Conservation (phyloP, 768 basidiomycete species). For the Albatrellus ellisii region DNA sequence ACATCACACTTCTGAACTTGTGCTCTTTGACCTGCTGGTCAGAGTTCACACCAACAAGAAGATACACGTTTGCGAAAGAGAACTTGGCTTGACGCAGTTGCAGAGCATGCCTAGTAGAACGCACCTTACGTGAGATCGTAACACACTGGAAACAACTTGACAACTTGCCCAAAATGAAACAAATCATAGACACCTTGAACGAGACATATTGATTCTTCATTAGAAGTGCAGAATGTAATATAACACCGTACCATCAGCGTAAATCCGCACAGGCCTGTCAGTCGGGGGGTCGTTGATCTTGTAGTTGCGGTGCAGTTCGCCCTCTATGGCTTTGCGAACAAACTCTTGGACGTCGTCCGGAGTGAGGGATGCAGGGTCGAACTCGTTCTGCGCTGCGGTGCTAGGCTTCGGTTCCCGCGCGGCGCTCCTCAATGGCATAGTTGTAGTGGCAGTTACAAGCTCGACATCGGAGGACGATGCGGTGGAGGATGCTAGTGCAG, state of each 20-base stretch:
- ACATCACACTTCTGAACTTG: constrained; percentile 82
- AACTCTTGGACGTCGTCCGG: constrained; percentile 71
- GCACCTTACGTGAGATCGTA: constrained; percentile 2
- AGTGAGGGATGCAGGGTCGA: constrained; percentile 56
- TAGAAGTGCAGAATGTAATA: constrained; percentile 1
- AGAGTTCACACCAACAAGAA: constrained; percentile 88
- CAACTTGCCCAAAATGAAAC: constrained; percentile 79
- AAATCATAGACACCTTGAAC: constrained; percentile 86
- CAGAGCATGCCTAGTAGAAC: constrained; percentile 68
- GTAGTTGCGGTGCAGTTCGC: constrained; percentile 52
- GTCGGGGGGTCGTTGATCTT: constrained; percentile 77
- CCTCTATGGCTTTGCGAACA: constrained; percentile 64
- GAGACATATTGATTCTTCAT: neutral
- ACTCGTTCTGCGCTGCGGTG: constrained; percentile 19
- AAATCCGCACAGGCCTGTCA: constrained; percentile 75
- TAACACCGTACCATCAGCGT: constrained; percentile 70
- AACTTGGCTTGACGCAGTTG: constrained; percentile 96
- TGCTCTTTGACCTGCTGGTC: constrained; percentile 69
- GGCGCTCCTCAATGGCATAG: neutral
- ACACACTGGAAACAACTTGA: constrained; percentile 1
- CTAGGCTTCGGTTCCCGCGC: constrained; percentile 15
- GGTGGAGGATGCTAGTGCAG: constrained; percentile 3
- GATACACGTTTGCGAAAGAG: constrained; percentile 79
- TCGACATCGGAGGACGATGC: constrained; percentile 12
- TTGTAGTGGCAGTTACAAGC: constrained; percentile 6